Conservation (phyloP, 164 flowering plant genomes). For the Warburgia ugandensis region DNA sequence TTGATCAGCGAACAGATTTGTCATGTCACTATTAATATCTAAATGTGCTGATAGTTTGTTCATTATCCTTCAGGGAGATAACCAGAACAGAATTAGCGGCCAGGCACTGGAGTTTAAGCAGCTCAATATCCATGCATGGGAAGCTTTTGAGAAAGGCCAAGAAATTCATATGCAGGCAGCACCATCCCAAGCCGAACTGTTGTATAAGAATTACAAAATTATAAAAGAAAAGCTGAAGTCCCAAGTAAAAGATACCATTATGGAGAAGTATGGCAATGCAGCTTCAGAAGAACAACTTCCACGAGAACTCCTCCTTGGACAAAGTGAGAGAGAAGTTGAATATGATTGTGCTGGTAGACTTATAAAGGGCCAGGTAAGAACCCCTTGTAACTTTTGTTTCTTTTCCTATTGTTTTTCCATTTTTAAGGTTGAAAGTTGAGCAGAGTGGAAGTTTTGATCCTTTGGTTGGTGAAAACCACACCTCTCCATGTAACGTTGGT, state of each 20-base stretch:
- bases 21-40: too few relatives aligned
- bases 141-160: conserved; percentile 80
- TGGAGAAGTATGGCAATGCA: conserved; percentile 87
- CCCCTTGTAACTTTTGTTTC: neutral
- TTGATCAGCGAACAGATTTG: too few relatives aligned
- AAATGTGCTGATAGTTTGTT: neutral
- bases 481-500: too few relatives aligned
- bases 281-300: conserved; percentile 61
- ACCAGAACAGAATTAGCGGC: conserved; percentile 59
- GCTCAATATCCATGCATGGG: conserved; percentile 65
- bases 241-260: conserved; percentile 49
- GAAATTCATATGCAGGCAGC: conserved; percentile 86
- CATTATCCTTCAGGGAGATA: conserved; percentile 46
- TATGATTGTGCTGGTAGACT: conserved; percentile 94
- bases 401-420: too few relatives aligned
- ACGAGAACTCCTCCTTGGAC: conserved; percentile 69
- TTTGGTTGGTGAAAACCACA: too few relatives aligned
- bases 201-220: conserved; percentile 48
- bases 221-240: conserved; percentile 57
- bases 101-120: conserved; percentile 79
- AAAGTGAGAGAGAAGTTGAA: conserved; percentile 59
- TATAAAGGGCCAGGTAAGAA: conserved; percentile 70
- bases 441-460: too few relatives aligned
- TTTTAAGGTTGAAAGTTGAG: neutral
- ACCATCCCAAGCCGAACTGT: conserved; percentile 75